phyloP scores from a whole-genome alignment of 768 basidiomycete species.

The Hericium rajendrae region DNA sequence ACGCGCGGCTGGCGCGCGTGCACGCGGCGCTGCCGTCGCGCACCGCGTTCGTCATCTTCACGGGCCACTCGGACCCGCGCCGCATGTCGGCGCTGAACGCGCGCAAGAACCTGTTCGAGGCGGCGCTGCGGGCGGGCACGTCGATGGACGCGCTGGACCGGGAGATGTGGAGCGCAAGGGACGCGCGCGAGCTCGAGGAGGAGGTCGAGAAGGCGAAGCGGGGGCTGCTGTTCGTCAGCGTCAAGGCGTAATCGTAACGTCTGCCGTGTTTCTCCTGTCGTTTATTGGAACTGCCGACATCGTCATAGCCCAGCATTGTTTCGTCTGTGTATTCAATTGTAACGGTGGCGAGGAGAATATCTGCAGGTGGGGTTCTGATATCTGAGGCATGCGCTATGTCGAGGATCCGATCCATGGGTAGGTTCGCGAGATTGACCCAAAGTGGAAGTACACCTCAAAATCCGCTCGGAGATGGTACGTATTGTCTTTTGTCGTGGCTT shows the following conservation, averaged over 20 bases:
- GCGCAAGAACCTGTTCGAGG: slow-evolving; percentile 66
- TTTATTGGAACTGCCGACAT: too few relatives aligned
- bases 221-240: slow-evolving; percentile 75
- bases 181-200: slow-evolving; percentile 73
- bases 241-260: slow-evolving; percentile 25
- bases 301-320: too few relatives aligned
- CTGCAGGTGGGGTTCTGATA: too few relatives aligned
- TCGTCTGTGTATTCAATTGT: too few relatives aligned
- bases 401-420: too few relatives aligned
- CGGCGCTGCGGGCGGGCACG: slow-evolving; percentile 44
- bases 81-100: slow-evolving; percentile 65
- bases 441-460: too few relatives aligned
- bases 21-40: slow-evolving; percentile 64
- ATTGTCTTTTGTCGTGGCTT: too few relatives aligned
- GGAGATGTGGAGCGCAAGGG: slow-evolving; percentile 65
- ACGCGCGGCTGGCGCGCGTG: slow-evolving; percentile 50
- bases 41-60: slow-evolving; percentile 79
- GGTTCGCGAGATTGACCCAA: too few relatives aligned
- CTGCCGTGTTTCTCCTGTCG: not conserved
- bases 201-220: slow-evolving; percentile 71
- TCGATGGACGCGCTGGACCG: slow-evolving; percentile 42
- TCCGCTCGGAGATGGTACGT: too few relatives aligned
- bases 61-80: slow-evolving; percentile 84
- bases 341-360: too few relatives aligned
- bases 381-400: too few relatives aligned